Conservation (phyloP, 148 eudicot species). For the Rhododendron ferrugineum region DNA sequence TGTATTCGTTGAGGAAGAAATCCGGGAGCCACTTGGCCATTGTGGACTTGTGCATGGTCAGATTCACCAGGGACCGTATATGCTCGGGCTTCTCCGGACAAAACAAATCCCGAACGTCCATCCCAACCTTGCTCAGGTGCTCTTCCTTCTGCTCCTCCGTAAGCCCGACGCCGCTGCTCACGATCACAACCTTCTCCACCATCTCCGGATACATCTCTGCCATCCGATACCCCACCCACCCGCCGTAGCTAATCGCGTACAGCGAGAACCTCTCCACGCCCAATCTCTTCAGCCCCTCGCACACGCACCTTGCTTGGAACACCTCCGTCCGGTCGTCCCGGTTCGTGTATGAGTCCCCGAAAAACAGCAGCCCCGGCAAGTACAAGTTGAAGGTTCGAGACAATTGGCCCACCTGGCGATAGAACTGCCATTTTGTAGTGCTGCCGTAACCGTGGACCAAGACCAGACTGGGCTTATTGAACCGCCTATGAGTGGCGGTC, state of each 20-base stretch:
- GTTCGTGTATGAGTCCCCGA: constrained; percentile 45
- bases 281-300: constrained; percentile 42
- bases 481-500: constrained; percentile 29
- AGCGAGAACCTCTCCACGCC: constrained; percentile 43
- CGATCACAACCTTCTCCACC: constrained; percentile 58
- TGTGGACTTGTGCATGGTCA: not conserved
- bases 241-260: constrained; percentile 62
- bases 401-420: constrained; percentile 24
- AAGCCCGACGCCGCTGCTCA: constrained; percentile 47
- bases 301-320: constrained; percentile 58
- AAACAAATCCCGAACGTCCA: not conserved
- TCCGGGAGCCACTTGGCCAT: not conserved
- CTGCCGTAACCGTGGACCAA: constrained; percentile 66
- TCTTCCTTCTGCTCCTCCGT: constrained; percentile 28
- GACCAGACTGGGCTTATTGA: constrained; percentile 40
- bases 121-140: not conserved
- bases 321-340: constrained; percentile 32
- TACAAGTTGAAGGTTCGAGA: constrained; percentile 45
- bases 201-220: constrained; percentile 43
- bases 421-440: constrained; percentile 51
- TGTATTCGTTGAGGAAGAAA: not conserved
- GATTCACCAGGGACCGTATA: not conserved
- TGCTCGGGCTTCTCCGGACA: constrained; percentile 7
- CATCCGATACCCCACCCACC: constrained; percentile 62
- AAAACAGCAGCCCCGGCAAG: constrained; percentile 67